phyloP scores from a whole-genome alignment of 805 yeast species.

The Debaryomyces tyrocola region DNA sequence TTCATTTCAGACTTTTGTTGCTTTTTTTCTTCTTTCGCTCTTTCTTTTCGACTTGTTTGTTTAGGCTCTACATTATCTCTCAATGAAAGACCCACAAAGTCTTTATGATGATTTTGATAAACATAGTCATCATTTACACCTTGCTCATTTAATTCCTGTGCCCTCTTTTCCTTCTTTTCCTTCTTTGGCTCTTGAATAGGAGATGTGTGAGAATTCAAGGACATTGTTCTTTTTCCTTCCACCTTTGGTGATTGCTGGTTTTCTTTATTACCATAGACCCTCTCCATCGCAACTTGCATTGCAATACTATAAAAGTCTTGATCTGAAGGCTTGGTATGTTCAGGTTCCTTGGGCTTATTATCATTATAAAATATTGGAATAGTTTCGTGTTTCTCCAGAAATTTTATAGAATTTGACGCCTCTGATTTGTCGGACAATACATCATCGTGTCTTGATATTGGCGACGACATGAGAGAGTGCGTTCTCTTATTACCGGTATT shows the following conservation, averaged over 20 bases:
- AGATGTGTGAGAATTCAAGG: background rate
- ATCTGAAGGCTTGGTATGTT: constrained; percentile 23
- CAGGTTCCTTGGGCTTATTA: background rate
- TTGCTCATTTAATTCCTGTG: background rate
- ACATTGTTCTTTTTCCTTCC: background rate
- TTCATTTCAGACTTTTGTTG: constrained; percentile 6
- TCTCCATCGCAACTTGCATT: constrained; percentile 53
- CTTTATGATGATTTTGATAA: constrained; percentile 33
- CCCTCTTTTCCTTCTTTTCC: background rate
- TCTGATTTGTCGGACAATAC: constrained; percentile 7
- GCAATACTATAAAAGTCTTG: constrained; percentile 59
- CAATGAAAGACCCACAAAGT: constrained; percentile 32
- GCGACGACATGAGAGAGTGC: constrained; percentile 2
- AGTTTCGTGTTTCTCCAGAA: constrained; percentile 37
- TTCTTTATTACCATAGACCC: constrained; percentile 48
- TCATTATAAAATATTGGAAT: constrained; percentile 23
- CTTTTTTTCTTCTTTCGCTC: constrained; percentile 24
- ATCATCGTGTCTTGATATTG: constrained; percentile 9
- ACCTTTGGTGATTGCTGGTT: background rate
- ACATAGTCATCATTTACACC: constrained; percentile 19
- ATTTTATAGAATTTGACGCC: constrained; percentile 36
- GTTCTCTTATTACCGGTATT: background rate
- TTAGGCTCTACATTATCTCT: constrained; percentile 13
- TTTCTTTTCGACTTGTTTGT: constrained; percentile 18
- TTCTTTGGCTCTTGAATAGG: background rate